Evolutionary conservation across 177 flowering plant species (phyloP).

Genomic region (Vitis hybrid): DNA sequence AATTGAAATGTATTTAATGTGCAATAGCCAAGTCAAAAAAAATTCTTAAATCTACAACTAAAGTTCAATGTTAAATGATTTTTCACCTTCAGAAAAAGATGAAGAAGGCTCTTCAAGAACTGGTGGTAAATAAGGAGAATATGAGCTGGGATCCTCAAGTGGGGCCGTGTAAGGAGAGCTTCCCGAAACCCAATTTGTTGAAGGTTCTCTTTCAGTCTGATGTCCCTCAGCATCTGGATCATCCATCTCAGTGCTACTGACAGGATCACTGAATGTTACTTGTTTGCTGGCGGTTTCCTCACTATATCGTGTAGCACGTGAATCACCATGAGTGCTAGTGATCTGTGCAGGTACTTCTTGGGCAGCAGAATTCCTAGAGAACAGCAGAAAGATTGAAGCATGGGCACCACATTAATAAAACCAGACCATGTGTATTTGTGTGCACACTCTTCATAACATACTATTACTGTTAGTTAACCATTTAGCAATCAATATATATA

Average conservation of each 20-base stretch:
- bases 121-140: constrained; percentile 74
- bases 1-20: constrained; percentile 7
- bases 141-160: constrained; percentile 64
- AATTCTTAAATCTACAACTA: constrained; percentile 2
- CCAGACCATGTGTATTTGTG: neutral
- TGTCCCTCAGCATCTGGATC: constrained; percentile 45
- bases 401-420: neutral
- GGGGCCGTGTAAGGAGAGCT: constrained; percentile 47
- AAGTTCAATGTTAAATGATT: neutral
- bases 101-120: constrained; percentile 96
- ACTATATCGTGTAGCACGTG: constrained; percentile 23
- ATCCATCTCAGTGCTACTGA: constrained; percentile 59
- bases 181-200: constrained; percentile 66
- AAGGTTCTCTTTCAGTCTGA: constrained; percentile 52
- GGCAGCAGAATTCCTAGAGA: constrained; percentile 44
- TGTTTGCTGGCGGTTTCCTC: constrained; percentile 53
- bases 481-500: neutral
- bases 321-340: constrained; percentile 27
- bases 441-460: neutral
- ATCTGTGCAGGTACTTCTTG: constrained; percentile 37
- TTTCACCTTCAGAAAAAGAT: constrained; percentile 89
- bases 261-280: constrained; percentile 64
- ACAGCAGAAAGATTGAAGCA: constrained; percentile 10
- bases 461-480: neutral
- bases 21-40: neutral